Conservation (phyloP, 2,329 filamentous ascomycete species). For the Botrytis porri region DNA sequence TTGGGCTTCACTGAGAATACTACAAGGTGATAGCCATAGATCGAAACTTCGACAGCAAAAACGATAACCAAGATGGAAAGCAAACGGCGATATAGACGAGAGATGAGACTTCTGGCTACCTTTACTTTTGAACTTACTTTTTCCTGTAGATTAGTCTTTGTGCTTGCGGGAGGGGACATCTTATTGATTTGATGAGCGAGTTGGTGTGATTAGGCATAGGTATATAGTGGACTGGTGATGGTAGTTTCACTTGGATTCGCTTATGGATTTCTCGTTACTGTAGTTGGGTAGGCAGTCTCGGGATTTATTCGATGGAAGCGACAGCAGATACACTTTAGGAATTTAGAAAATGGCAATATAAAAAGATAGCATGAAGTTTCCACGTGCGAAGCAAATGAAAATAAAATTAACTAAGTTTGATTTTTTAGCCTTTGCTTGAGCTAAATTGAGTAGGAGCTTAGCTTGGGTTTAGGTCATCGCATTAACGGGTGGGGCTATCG, state of each 20-base stretch:
- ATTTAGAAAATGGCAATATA: not conserved
- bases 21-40: not conserved
- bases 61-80: not conserved
- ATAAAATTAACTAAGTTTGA: not conserved
- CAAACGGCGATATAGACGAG: no score
- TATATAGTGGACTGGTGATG: not conserved
- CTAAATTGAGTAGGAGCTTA: accelerated
- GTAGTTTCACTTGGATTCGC: not conserved
- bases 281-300: not conserved
- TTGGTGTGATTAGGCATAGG: not conserved
- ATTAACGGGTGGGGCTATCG: no score
- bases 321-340: not conserved
- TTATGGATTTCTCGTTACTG: not conserved
- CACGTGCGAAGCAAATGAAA: not conserved
- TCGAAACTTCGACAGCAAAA: not conserved
- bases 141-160: not conserved
- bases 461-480: no score
- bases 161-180: no score
- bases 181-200: not conserved
- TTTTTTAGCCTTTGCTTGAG: not conserved
- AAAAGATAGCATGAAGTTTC: not conserved
- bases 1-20: no score
- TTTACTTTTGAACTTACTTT: accelerated
- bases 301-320: not conserved
- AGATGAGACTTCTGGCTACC: not conserved